Evolutionary conservation across 2,329 filamentous ascomycete genomes (phyloP), one percentile per base, ranked within the genome.

Genomic region (Orbilia javanica): DNA sequence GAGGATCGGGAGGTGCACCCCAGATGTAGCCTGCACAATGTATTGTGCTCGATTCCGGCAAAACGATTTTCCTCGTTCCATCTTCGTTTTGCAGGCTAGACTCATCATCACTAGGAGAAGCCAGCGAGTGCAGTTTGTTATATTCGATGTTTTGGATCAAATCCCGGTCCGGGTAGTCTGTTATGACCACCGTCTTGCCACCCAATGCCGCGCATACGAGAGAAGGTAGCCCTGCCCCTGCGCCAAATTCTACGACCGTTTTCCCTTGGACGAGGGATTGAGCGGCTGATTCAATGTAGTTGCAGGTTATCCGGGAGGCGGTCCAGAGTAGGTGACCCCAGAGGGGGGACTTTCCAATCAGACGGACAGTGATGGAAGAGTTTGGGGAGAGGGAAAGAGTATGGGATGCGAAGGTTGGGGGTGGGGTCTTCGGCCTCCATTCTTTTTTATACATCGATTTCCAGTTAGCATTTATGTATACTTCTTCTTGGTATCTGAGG

Each of bases 321-420:
- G 97, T 96, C 95, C 95, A 98, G 31, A 97, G 88, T 80, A 92
- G 88, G 84, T 97, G 93, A 15, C 93, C 94, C 89, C 96, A 97
- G 13, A 96, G 88, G 25, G 94, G 93, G 86, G 92, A 95, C 84
- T 93, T 90, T 77, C 94, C 94, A 52, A 97, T 93, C 11, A 97
- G 89, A 81, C 92, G 89, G 80, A 97, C 88, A 63, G 86, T 89
- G 80, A 96, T 85, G 29, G 86, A 86, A 80, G 89, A 83, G 36
- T 70, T 29, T 1, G 79, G 84, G 77, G 92, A 92, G 39, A 88
- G 89, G 27, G 71, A 89, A 85, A 83, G 95, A 88, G 22, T 87
- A 89, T 96, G 92, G 50, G 89, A 88, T 79, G 92, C 90, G 79
- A 89, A 90, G 1, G 92, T 95, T 6, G 93, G 90, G 57, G 91